These are phyloP conservation scores for Scedosporium apiospermum DNA, from an alignment of 2,329 filamentous ascomycete genomes.

Conservation along the genomic window DNA sequence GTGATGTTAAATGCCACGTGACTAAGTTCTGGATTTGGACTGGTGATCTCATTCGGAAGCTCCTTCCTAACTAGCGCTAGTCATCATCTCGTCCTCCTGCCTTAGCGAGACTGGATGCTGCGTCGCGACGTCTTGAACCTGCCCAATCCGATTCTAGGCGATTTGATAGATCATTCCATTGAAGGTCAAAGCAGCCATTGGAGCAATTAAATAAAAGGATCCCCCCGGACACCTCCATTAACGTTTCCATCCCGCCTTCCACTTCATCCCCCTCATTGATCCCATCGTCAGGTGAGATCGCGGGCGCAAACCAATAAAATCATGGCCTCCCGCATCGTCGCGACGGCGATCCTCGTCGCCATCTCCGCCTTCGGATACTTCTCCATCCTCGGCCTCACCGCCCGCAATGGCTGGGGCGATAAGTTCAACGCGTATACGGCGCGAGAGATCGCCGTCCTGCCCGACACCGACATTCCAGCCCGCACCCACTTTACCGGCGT, in stretches of 20 bases:
- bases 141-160: too few relatives aligned
- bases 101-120: too few relatives aligned
- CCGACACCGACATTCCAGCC: neutral
- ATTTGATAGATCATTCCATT: too few relatives aligned
- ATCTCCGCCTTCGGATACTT: constrained; percentile 1
- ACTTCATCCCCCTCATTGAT: neutral
- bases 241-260: neutral
- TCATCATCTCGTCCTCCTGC: too few relatives aligned
- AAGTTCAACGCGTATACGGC: neutral
- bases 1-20: too few relatives aligned
- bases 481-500: constrained; percentile 12
- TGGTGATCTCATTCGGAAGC: too few relatives aligned
- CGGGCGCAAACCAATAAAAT: neutral
- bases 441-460: neutral
- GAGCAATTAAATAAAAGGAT: too few relatives aligned
- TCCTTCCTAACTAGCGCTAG: too few relatives aligned
- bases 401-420: neutral
- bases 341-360: neutral
- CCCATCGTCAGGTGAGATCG: neutral
- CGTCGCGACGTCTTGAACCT: too few relatives aligned
- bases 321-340: neutral
- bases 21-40: too few relatives aligned
- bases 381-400: constrained; percentile 9
- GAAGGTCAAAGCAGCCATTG: too few relatives aligned
- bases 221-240: neutral